phyloP scores from a whole-genome alignment of 345 rosid genomes.

The Iberis pinnata region DNA sequence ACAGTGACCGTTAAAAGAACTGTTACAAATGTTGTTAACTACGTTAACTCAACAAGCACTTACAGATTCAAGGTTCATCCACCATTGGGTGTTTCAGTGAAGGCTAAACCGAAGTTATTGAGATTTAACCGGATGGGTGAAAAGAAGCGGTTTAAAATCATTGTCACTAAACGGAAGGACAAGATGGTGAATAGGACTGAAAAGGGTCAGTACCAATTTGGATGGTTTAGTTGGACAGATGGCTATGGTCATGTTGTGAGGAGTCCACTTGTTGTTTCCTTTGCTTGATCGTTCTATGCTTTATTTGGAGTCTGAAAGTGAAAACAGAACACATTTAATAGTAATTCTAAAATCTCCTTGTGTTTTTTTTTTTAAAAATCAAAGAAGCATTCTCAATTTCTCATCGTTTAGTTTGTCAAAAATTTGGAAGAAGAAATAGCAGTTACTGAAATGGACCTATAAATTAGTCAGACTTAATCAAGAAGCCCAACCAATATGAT shows the following conservation, averaged over 20 bases:
- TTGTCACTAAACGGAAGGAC: slow-evolving; percentile 19
- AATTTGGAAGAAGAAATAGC: not conserved
- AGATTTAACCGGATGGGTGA: slow-evolving; percentile 39
- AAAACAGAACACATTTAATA: no score
- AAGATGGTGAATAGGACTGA: not conserved
- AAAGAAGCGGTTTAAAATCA: slow-evolving; percentile 48
- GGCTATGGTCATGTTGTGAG: slow-evolving; percentile 43
- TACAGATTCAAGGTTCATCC: slow-evolving; percentile 38
- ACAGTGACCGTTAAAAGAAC: slow-evolving; percentile 39
- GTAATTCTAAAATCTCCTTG: slow-evolving; percentile 1
- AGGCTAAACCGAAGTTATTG: slow-evolving; percentile 43
- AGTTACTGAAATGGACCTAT: not conserved
- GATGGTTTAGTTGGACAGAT: slow-evolving; percentile 71
- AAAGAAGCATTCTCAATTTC: no score
- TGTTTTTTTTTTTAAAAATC: no score
- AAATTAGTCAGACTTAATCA: not conserved
- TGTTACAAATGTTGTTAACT: slow-evolving; percentile 67
- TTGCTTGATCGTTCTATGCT: slow-evolving; percentile 28
- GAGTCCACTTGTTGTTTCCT: slow-evolving; percentile 61
- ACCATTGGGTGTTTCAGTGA: slow-evolving; percentile 44
- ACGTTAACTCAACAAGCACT: slow-evolving; percentile 29
- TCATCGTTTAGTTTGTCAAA: not conserved
- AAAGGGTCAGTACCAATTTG: slow-evolving; percentile 48
- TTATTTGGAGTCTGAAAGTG: no score
- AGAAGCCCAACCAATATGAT: not conserved